Evolutionary conservation across 1,284 basidiomycete genomes (phyloP), one percentile per base, ranked within the genome.

Genomic region (Ustilago lituana): DNA sequence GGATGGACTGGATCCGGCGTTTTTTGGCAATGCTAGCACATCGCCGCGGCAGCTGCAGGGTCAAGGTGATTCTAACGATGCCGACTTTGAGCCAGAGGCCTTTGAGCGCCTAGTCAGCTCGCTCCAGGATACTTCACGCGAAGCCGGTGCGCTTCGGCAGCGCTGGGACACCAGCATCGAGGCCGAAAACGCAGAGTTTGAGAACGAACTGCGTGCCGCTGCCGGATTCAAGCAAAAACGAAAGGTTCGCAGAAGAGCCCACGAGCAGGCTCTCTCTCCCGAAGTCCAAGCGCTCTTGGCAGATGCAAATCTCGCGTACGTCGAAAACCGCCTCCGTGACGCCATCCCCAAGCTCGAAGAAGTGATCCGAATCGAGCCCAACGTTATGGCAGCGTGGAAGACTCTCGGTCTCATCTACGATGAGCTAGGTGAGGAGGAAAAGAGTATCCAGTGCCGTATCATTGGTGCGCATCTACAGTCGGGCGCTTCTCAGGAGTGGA

Each of bases 331-430:
- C 60, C 84, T 89, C 17, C 84, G 86, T 1, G 87, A 89, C 68
- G 90, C 93, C 1, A 89, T 93, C 31, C 86, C 87, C 20, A 87
- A 90, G 39, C 91, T 94, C 86, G 89, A 91, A 78, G 92, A 98
- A 79, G 91, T 97, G 67, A 93, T 98, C 56, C 88, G 92, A 9
- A 93, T 94, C 55, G 94, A 98, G 81, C 93, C 94, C 2, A 88
- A 90, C 29, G 91, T 93, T 9, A 86, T 87, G 5, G 84, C 88
- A 4, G 92, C 94, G 0, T 97, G 94, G 94, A 87, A 88, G 9
- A 91, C 93, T 0, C 86, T 96, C 4, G 91, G 90, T 1, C 88
- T 89, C 64, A 91, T 90, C 71, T 89, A 91, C 74, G 86, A 87
- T 24, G 90, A 92, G 70, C 83, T 88, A 73, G 85, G 86, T 1